These are phyloP conservation scores for Astragalus membranaceus DNA, from an alignment of 306 rosid species.

Conservation along the genomic window DNA sequence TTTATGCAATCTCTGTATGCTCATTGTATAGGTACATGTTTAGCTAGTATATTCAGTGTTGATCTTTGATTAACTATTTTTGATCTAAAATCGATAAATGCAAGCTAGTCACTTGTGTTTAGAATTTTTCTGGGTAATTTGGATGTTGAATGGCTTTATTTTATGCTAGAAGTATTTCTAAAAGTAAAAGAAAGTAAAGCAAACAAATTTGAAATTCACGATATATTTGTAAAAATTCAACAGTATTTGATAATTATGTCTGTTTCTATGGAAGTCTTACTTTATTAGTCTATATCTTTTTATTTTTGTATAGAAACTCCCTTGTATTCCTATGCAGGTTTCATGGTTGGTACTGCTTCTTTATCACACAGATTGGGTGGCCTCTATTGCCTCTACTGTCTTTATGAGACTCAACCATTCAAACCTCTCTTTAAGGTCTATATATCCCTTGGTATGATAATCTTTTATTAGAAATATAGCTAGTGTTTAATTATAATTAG, in stretches of 20 bases:
- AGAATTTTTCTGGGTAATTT: not conserved
- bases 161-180: not conserved
- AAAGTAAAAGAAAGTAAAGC: not conserved
- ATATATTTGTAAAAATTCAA: slow-evolving; percentile 1
- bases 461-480: not conserved
- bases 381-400: slow-evolving; percentile 76
- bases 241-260: not conserved
- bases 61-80: not conserved
- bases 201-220: not conserved
- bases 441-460: slow-evolving; percentile 63
- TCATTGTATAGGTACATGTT: slow-evolving; percentile 60
- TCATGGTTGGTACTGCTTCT: slow-evolving; percentile 43
- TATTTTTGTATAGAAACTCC: slow-evolving; percentile 3
- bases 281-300: not conserved
- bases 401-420: slow-evolving; percentile 81
- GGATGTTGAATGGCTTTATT: slow-evolving; percentile 13
- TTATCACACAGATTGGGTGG: slow-evolving; percentile 63
- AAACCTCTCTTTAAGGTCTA: slow-evolving; percentile 69
- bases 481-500: not conserved
- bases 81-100: not conserved
- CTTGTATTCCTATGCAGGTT: slow-evolving; percentile 43
- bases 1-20: slow-evolving; percentile 82
- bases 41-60: not conserved
- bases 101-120: slow-evolving; percentile 1
- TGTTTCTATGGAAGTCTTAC: not conserved